These are phyloP conservation scores for Diphasiastrum complanatum DNA, from an alignment of 83 land plant species.

Conservation along the genomic window DNA sequence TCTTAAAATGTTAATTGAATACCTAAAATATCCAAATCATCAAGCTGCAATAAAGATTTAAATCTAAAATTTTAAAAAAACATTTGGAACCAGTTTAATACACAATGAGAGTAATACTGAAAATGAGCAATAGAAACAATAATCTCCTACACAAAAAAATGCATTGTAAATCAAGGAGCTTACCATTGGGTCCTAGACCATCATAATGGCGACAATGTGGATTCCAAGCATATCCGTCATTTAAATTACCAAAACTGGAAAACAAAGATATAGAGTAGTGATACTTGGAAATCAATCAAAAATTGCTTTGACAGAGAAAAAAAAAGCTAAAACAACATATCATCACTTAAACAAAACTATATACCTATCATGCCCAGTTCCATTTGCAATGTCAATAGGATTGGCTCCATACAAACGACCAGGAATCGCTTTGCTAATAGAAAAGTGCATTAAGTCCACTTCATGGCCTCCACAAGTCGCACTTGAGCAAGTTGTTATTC, in stretches of 20 bases:
- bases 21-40: too few relatives aligned
- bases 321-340: slow-evolving; percentile 4
- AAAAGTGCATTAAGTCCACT: slow-evolving; percentile 92
- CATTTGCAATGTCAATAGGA: slow-evolving; percentile 54
- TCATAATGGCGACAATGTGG: slow-evolving; percentile 86
- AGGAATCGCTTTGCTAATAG: slow-evolving; percentile 82
- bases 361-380: slow-evolving; percentile 81
- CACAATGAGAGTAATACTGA: too few relatives aligned
- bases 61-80: too few relatives aligned
- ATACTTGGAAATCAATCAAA: too few relatives aligned
- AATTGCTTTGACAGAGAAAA: too few relatives aligned
- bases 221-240: slow-evolving; percentile 83
- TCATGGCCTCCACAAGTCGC: slow-evolving; percentile 73
- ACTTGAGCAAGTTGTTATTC: slow-evolving; percentile 45
- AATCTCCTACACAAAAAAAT: background rate
- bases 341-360: background rate
- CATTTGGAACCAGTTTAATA: too few relatives aligned
- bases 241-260: slow-evolving; percentile 68
- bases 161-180: background rate
- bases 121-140: background rate
- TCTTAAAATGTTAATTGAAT: too few relatives aligned
- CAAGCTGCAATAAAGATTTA: too few relatives aligned
- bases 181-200: slow-evolving; percentile 74
- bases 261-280: too few relatives aligned
- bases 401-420: slow-evolving; percentile 91